Conservation (phyloP, 345 rosid genomes). For the Crucihimalaya himalaica region DNA sequence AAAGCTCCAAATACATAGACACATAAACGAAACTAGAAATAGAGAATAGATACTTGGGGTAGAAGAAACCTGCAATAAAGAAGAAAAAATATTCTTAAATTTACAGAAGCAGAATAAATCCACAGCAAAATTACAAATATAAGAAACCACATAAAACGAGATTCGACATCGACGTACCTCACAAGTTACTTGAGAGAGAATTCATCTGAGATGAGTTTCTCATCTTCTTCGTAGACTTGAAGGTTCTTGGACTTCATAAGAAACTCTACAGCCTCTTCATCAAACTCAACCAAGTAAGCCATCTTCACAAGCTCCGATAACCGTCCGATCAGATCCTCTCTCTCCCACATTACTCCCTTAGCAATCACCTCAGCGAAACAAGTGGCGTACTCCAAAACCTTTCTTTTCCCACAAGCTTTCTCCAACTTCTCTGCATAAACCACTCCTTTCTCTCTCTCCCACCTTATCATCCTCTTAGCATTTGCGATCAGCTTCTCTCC, state of each 20-base stretch:
- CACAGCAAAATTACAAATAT: neutral
- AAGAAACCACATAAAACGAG: neutral
- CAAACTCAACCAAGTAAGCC: slow-evolving; percentile 55
- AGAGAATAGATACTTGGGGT: neutral
- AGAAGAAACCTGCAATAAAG: neutral
- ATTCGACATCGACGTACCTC: neutral
- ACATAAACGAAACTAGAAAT: neutral
- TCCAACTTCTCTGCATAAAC: slow-evolving; percentile 52
- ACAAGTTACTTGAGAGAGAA: slow-evolving; percentile 31
- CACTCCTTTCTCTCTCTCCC: slow-evolving; percentile 54
- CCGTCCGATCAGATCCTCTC: slow-evolving; percentile 48
- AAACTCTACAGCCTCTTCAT: slow-evolving; percentile 52
- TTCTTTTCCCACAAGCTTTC: slow-evolving; percentile 38
- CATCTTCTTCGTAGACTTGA: slow-evolving; percentile 53
- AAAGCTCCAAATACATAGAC: neutral
- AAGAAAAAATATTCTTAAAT: neutral
- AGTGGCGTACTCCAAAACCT: slow-evolving; percentile 51
- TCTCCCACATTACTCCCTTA: slow-evolving; percentile 56
- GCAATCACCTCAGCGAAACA: slow-evolving; percentile 55
- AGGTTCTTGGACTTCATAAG: slow-evolving; percentile 60
- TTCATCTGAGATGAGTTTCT: slow-evolving; percentile 49
- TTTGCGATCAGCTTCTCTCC: slow-evolving; percentile 38
- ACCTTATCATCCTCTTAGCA: slow-evolving; percentile 47
- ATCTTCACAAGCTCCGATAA: slow-evolving; percentile 58
- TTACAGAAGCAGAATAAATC: neutral